A percentile compares a stretch with the other conserved stretches of the same genome.
Conservation (phyloP, 352 stramenopile species). For the Pythium plurisporium region DNA sequence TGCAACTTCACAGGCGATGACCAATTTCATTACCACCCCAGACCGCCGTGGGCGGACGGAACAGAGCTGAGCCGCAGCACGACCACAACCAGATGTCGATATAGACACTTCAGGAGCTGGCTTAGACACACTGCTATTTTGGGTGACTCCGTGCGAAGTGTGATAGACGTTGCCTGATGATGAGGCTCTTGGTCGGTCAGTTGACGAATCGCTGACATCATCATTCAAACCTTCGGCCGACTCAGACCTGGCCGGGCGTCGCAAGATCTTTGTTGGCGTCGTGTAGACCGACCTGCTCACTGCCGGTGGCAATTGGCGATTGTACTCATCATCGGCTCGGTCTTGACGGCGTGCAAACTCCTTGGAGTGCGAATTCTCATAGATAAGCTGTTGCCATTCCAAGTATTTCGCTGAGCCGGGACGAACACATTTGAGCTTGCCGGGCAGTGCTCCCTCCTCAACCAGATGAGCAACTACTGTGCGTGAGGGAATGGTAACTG, state of each 20-base stretch:
- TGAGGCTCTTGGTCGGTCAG: too few relatives aligned
- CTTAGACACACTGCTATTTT: too few relatives aligned
- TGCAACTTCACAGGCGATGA: too few relatives aligned
- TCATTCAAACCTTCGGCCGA: background rate
- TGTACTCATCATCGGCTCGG: background rate
- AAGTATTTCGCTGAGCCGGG: conserved; percentile 4
- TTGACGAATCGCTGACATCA: too few relatives aligned
- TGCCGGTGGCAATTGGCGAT: background rate
- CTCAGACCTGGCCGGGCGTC: background rate
- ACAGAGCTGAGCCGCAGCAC: too few relatives aligned
- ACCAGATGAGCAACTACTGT: conserved; percentile 6
- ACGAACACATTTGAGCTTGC: background rate
- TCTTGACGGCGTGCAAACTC: background rate
- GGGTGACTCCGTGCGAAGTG: too few relatives aligned
- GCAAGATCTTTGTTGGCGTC: conserved; percentile 1
- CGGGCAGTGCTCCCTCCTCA: conserved; percentile 1
- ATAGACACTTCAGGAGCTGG: too few relatives aligned
- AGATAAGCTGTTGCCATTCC: conserved; percentile 5
- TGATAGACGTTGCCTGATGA: too few relatives aligned
- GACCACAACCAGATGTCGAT: too few relatives aligned
- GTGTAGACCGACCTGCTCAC: background rate
- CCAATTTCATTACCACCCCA: too few relatives aligned
- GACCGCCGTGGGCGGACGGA: too few relatives aligned
- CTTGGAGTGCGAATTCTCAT: background rate
- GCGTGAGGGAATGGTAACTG: background rate